Conservation (phyloP, 345 rosid species). For the Pseudoturritis turrita region DNA sequence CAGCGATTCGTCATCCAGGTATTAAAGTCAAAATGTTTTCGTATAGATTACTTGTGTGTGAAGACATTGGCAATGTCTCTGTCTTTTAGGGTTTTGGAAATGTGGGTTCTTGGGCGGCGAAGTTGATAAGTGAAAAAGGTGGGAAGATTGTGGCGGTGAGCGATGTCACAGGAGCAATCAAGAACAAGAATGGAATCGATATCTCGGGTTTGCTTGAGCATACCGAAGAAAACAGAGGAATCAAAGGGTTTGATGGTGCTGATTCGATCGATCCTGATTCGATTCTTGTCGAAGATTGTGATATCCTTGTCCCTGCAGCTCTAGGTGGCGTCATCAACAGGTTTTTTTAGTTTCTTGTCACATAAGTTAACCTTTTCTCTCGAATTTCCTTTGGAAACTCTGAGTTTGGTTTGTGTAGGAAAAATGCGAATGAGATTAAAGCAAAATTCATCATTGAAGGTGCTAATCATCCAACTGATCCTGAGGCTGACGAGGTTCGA, state of each 20-base stretch:
- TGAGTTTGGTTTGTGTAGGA: constrained; percentile 38
- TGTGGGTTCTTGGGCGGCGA: constrained; percentile 98
- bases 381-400: not conserved
- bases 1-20: constrained; percentile 84
- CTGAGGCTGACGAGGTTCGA: constrained; percentile 89
- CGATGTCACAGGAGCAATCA: constrained; percentile 84
- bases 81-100: constrained; percentile 82
- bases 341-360: constrained; percentile 27
- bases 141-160: constrained; percentile 85
- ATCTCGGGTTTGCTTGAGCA: constrained; percentile 57
- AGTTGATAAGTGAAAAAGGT: constrained; percentile 63
- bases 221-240: constrained; percentile 56
- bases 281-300: constrained; percentile 76
- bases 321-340: constrained; percentile 93
- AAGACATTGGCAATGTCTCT: not conserved
- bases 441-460: constrained; percentile 91
- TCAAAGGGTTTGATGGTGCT: constrained; percentile 71
- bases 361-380: not conserved
- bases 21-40: not conserved
- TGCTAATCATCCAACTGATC: constrained; percentile 98
- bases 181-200: constrained; percentile 72
- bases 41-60: constrained; percentile 6
- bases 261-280: constrained; percentile 54
- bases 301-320: constrained; percentile 87
- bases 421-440: constrained; percentile 78